Evolutionary conservation across 2,329 filamentous ascomycete species (phyloP), one percentile per base, ranked within the genome.

Genomic region (Colletotrichum sidae): DNA sequence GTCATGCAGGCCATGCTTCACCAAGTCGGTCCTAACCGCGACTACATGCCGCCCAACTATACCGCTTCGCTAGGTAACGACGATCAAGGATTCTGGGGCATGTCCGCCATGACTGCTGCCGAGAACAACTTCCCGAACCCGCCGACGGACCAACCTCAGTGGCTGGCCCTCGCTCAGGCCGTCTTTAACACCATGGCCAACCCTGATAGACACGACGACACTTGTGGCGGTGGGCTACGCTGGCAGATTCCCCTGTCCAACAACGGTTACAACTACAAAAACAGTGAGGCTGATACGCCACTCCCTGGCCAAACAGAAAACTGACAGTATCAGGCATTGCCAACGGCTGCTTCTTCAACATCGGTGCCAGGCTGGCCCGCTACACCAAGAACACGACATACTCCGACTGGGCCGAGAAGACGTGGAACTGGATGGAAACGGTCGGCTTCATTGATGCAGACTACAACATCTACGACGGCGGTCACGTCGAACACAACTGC

Each of bases 221-320:
- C 81, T 2, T 94, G 92, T 71, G 81, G 83, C n/a, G 92, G 92
- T 69, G 92, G 92, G 8, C 73, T 94, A 69, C 83, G 91, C 70
- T 93, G 91, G 91, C 92, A 96, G 79, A 91, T 95, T 66, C 92
- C 89, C 63, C 81, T 86, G 1, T 89, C 90, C 68, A 93, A 94
- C 73, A 84, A 82, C 44, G 92, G 92, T 17, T 96, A 92, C 75
- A 85, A 89, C 72, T 94, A 94, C 81, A 96, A 90, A 76, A 90
- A 90, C 73, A 84, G 81, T 72, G 55, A 55, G 83, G 73, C 39
- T 3, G 6, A 4, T 4, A 6, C 1, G 35, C 1, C 13, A 49
- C 25, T 15, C 10, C 10, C 6, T 6, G 6, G 11, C 25, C 25
- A 25, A 37, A 10, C 5, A 2, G 6, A 8, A 2, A 9, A 41